Evolutionary conservation across 2,329 filamentous ascomycete species (phyloP).

Genomic region (Stylonectria norvegica): DNA sequence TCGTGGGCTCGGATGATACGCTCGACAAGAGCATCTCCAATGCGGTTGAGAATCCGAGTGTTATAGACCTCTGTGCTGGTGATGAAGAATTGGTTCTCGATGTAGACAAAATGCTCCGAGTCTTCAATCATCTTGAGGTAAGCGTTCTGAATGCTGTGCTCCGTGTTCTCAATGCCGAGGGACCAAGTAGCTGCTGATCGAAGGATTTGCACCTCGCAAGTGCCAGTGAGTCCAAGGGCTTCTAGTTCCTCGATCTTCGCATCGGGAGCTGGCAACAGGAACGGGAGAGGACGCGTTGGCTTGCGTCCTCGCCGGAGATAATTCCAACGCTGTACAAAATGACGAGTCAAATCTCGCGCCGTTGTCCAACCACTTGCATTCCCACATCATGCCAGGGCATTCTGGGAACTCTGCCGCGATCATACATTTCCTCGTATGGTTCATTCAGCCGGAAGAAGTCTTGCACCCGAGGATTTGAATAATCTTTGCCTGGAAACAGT

Average conservation of each 20-base stretch:
- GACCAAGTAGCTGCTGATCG: constrained; percentile 92
- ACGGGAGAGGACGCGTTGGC: constrained; percentile 88
- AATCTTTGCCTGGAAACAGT: constrained; percentile 96
- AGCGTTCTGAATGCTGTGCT: constrained; percentile 93
- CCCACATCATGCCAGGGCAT: constrained; percentile 99
- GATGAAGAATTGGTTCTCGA: constrained; percentile 98
- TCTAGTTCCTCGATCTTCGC: constrained; percentile 84
- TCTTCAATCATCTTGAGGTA: constrained; percentile 93
- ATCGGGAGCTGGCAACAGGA: constrained; percentile 89
- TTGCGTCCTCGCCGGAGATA: constrained; percentile 91
- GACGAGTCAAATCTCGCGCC: constrained; percentile 85
- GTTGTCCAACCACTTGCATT: constrained; percentile 97
- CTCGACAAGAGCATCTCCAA: constrained; percentile 90
- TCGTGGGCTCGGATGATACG: constrained; percentile 81
- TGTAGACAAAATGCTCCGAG: constrained; percentile 96
- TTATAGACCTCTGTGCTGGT: constrained; percentile 86
- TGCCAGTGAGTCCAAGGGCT: constrained; percentile 82
- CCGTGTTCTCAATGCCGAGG: constrained; percentile 78
- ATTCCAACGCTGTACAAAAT: constrained; percentile 98
- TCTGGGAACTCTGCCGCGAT: constrained; percentile 78
- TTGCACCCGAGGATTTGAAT: constrained; percentile 91
- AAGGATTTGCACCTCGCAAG: constrained; percentile 93
- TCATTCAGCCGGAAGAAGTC: constrained; percentile 93
- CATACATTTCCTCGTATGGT: constrained; percentile 98
- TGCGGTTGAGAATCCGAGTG: constrained; percentile 84